phyloP scores from a whole-genome alignment of 2,329 filamentous ascomycete species.

The Trichoderma polysporum region DNA sequence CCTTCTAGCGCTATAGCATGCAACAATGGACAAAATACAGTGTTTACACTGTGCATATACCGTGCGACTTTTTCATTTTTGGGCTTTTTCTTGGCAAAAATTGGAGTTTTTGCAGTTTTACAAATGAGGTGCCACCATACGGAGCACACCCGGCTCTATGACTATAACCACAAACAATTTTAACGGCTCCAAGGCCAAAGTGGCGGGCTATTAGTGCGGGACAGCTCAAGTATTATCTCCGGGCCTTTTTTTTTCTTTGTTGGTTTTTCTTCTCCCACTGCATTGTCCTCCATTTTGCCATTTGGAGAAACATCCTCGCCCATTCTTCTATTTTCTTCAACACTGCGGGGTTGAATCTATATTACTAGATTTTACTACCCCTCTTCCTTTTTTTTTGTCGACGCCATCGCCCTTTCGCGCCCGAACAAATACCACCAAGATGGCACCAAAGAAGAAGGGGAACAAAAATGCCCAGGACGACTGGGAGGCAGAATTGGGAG shows the following conservation, averaged over 20 bases:
- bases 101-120: too few species aligned
- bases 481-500: constrained; percentile 92
- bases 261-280: not conserved
- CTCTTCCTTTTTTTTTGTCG: not conserved
- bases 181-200: not conserved
- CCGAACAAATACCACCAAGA: constrained; percentile 43
- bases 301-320: constrained; percentile 1
- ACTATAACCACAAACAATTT: constrained; percentile 9
- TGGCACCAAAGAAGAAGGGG: constrained; percentile 93
- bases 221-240: constrained; percentile 14
- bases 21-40: too few species aligned
- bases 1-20: too few species aligned
- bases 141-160: not conserved
- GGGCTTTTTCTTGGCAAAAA: too few species aligned
- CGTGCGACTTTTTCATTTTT: too few species aligned
- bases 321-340: not conserved
- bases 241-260: not conserved
- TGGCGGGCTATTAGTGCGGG: constrained; percentile 13
- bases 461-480: constrained; percentile 83
- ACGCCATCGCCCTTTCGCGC: not conserved
- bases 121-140: too few species aligned
- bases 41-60: too few species aligned
- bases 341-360: constrained; percentile 1
- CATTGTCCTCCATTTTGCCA: not conserved
- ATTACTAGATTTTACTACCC: not conserved